phyloP scores from a whole-genome alignment of 2,329 filamentous ascomycete species.

The Iodosphaeria phyllophila region DNA sequence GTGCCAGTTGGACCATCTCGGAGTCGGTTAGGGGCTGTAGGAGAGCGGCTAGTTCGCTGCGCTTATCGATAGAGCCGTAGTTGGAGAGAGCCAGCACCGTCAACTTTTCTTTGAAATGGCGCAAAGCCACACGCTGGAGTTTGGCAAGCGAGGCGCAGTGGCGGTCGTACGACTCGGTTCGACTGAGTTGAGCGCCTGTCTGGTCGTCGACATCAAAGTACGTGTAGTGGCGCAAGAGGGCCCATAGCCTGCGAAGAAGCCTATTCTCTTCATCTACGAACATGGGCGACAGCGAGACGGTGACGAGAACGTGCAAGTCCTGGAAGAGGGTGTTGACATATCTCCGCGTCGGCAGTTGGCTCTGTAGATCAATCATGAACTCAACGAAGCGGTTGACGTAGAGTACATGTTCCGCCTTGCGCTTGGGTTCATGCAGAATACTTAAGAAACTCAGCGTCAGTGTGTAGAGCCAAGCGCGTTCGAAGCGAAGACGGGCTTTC shows the following conservation, averaged over 20 bases:
- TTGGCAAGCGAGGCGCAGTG: conserved; percentile 64
- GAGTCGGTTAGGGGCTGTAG: conserved; percentile 53
- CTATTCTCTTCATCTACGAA: conserved; percentile 58
- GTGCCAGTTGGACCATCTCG: conserved; percentile 53
- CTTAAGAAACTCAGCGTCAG: conserved; percentile 69
- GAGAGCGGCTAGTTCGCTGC: conserved; percentile 60
- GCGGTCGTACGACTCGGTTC: conserved; percentile 55
- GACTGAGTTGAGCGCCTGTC: conserved; percentile 57
- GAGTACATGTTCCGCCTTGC: conserved; percentile 41
- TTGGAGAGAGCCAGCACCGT: conserved; percentile 87
- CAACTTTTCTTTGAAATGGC: conserved; percentile 74
- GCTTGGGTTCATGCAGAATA: conserved; percentile 42
- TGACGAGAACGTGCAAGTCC: conserved; percentile 67
- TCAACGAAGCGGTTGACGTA: conserved; percentile 94
- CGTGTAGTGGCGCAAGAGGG: conserved; percentile 71
- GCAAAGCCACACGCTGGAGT: conserved; percentile 61
- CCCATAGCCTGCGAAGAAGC: conserved; percentile 63
- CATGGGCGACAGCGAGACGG: conserved; percentile 60
- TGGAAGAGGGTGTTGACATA: conserved; percentile 81
- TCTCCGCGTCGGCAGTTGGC: conserved; percentile 80
- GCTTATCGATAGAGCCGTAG: conserved; percentile 69
- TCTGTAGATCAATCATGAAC: conserved; percentile 76
- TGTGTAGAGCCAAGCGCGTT: conserved; percentile 83
- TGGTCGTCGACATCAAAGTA: conserved; percentile 85
- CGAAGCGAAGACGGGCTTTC: conserved; percentile 70